phyloP scores from a whole-genome alignment of 805 yeast species.

The Saccharomycopsis amapae region DNA sequence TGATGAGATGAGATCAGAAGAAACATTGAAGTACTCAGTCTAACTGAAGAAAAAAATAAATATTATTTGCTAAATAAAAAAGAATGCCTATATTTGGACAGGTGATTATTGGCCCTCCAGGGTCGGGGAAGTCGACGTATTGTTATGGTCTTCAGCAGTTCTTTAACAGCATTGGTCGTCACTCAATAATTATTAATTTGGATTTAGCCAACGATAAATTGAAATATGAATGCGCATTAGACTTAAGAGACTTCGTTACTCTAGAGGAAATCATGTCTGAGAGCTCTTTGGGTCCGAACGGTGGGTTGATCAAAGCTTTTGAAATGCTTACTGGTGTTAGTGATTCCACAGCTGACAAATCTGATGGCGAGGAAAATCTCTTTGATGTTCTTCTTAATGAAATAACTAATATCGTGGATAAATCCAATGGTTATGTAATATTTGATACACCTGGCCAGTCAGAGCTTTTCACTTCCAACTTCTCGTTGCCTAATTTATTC shows the following conservation, averaged over 20 bases:
- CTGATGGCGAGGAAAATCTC: constrained; percentile 38
- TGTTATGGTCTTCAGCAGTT: constrained; percentile 91
- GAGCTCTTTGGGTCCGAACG: constrained; percentile 56
- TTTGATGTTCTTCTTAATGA: constrained; percentile 52
- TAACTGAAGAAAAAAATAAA: background rate
- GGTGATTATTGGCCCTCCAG: constrained; percentile 96
- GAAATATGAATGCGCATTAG: constrained; percentile 49
- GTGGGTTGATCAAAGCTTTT: constrained; percentile 84
- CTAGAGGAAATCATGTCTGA: constrained; percentile 55
- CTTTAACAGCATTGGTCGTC: constrained; percentile 88
- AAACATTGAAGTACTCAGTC: no score
- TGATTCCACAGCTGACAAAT: background rate
- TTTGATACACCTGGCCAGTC: constrained; percentile 97
- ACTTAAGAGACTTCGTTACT: constrained; percentile 49
- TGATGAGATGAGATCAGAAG: no score
- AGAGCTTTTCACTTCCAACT: constrained; percentile 87
- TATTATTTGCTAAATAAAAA: background rate
- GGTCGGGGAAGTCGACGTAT: constrained; percentile 93
- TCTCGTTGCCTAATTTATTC: constrained; percentile 64
- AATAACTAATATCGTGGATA: constrained; percentile 47
- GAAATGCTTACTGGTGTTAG: constrained; percentile 38
- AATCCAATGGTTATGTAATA: constrained; percentile 56
- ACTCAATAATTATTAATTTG: constrained; percentile 66
- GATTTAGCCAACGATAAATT: constrained; percentile 43
- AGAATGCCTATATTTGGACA: constrained; percentile 67